Base-by-base conservation (phyloP, 2,329 filamentous ascomycete species). In the Conoideocrella luteorostrata region DNA sequence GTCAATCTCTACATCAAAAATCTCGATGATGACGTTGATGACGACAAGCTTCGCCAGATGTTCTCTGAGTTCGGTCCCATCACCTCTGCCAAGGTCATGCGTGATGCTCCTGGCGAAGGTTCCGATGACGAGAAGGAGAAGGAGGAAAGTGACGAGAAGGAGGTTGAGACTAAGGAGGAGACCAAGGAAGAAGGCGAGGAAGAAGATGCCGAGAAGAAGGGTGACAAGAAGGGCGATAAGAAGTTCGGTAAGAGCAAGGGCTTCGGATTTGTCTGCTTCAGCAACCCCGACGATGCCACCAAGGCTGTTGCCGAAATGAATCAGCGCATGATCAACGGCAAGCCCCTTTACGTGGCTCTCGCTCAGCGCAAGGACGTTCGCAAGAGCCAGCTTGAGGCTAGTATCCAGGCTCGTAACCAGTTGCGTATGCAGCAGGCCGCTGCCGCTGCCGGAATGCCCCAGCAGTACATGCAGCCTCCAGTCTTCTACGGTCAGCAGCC, bases 1-100 rank as follows among this genome's bases (percentile, higher is more conserved):
- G 93, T 98, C 68, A 98, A 98, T 76, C 80, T 98, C 39, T 98
- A 98, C 75, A 93, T 98, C 74, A 98, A 98, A 84, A 98, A 98
- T 72, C 76, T 98, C 49, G 86, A 89, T 53, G 93, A 98, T 56
- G 93, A 97, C 49, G 82, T 98, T 54, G 93, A 98, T 61, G 93
- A 98, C 57, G 93, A 98, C 61, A 95, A 95, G 79, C 82, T 98
- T 50, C 89, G 93, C 59, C 84, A 90, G 60, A 85, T 97, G 66
- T 98, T 98, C 68, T 74, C 83, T 61, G 78, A 88, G 55, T 97
- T 86, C 59, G 93, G 93, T 50, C 88, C 87, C 58, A 97, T 98
- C 69, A 98, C 93, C 49, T 97, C 93, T 29, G 91, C 93, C 60
- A 97, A 97, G 82, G 91, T 98, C 58, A 98, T 98, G 93, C 89